A percentile compares a stretch with the other conserved stretches of the same genome.
These are phyloP conservation scores for Chalciporus pseudorubinellus DNA, from an alignment of 768 basidiomycete species.

Conservation along the genomic window DNA sequence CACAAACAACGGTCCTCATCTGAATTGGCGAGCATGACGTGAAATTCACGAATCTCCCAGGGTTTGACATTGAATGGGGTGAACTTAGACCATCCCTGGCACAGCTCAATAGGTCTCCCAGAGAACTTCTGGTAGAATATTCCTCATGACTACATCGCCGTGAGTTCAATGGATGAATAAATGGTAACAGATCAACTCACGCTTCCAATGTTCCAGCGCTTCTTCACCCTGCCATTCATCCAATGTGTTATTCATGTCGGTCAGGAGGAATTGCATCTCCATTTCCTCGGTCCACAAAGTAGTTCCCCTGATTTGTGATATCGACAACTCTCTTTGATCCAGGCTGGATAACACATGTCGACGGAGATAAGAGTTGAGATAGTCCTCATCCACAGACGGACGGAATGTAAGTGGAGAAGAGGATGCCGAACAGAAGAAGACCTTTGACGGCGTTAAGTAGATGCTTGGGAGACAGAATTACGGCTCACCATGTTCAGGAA, in stretches of 20 bases:
- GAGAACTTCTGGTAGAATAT: constrained; percentile 64
- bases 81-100: background rate
- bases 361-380: constrained; percentile 66
- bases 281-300: constrained; percentile 22
- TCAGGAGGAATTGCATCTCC: constrained; percentile 52
- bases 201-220: constrained; percentile 71
- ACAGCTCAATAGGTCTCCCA: constrained; percentile 77
- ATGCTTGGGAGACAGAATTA: background rate
- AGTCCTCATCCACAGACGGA: constrained; percentile 51
- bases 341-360: constrained; percentile 55
- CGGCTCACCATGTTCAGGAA: constrained; percentile 72
- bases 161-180: background rate
- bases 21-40: background rate
- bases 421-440: constrained; percentile 77
- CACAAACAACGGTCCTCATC: background rate
- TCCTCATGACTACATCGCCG: constrained; percentile 63
- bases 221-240: constrained; percentile 63
- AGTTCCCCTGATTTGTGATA: constrained; percentile 37
- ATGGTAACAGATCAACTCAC: constrained; percentile 39
- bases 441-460: constrained; percentile 42
- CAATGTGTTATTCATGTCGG: constrained; percentile 60
- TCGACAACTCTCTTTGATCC: constrained; percentile 51
- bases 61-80: no score
- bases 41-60: background rate
- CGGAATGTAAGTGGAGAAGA: constrained; percentile 57